Conservation (phyloP, 2,329 filamentous ascomycete genomes). For the Xylariaceae sp. region DNA sequence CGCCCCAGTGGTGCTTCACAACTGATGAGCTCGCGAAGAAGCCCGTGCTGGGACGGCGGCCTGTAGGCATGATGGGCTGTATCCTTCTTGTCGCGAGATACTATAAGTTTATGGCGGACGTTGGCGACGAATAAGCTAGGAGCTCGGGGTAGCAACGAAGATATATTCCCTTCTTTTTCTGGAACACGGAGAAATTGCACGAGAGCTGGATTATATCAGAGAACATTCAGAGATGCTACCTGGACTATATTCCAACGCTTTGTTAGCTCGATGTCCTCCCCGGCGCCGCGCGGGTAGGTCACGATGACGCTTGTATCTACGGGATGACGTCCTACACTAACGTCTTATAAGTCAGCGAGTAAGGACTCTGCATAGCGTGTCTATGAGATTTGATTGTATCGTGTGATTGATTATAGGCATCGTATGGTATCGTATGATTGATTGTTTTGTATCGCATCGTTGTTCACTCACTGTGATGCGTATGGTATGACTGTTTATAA, state of each 20-base stretch:
- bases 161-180: too few species aligned
- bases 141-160: too few species aligned
- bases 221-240: too few species aligned
- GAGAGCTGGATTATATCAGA: too few species aligned
- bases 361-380: not conserved
- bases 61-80: slow-evolving; percentile 13
- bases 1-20: slow-evolving; percentile 23
- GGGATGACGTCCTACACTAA: not conserved
- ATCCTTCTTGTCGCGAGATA: not conserved
- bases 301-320: not conserved
- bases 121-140: too few species aligned
- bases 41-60: slow-evolving; percentile 15
- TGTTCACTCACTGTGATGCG: too few species aligned
- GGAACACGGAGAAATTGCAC: too few species aligned
- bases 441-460: too few species aligned
- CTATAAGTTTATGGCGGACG: not conserved
- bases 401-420: not conserved
- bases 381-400: not conserved
- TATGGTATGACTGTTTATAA: too few species aligned
- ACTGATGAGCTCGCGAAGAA: slow-evolving; percentile 22
- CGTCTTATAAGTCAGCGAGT: not conserved
- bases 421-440: too few species aligned
- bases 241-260: not conserved
- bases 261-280: not conserved
- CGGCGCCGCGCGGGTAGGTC: not conserved